Evolutionary conservation across 2,329 filamentous ascomycete genomes (phyloP).

Genomic region (Scleromitrula shiraiana): DNA sequence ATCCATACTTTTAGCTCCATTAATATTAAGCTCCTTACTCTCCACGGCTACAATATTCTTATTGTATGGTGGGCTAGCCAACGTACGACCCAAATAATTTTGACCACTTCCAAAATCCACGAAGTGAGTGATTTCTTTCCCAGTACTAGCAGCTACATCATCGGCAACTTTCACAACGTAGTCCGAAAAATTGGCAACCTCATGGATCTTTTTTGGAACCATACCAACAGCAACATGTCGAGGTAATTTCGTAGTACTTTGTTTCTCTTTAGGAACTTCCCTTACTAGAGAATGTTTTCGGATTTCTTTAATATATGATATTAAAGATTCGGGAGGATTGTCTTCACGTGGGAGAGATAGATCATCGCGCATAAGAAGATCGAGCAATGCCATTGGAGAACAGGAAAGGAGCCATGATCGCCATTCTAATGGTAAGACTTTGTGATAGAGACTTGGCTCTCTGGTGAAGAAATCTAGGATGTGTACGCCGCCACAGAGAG

Average conservation of each 20-base stretch:
- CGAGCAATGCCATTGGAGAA: conserved; percentile 67
- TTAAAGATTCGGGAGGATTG: conserved; percentile 40
- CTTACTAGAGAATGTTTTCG: conserved; percentile 61
- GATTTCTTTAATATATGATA: conserved; percentile 66
- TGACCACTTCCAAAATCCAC: conserved; percentile 96
- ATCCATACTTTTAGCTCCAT: conserved; percentile 76
- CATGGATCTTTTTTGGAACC: conserved; percentile 93
- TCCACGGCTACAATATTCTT: conserved; percentile 86
- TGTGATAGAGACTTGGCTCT: conserved; percentile 73
- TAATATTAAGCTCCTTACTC: conserved; percentile 77
- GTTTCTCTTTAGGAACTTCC: conserved; percentile 30
- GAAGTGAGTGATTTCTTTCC: conserved; percentile 66
- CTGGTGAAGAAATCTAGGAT: conserved; percentile 93
- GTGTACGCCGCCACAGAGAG: conserved; percentile 93
- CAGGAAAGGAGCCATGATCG: conserved; percentile 64
- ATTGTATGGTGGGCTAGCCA: conserved; percentile 81
- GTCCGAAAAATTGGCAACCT: conserved; percentile 83
- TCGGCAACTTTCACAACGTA: conserved; percentile 60
- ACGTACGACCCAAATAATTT: conserved; percentile 84
- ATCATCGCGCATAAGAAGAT: conserved; percentile 74
- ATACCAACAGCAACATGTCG: conserved; percentile 76
- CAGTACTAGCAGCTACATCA: conserved; percentile 50
- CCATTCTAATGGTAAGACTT: conserved; percentile 73
- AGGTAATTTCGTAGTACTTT: conserved; percentile 47
- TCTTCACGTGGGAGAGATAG: conserved; percentile 35